These are phyloP conservation scores for Colletotrichum musicola DNA, from an alignment of 2,329 filamentous ascomycete species.

Conservation along the genomic window DNA sequence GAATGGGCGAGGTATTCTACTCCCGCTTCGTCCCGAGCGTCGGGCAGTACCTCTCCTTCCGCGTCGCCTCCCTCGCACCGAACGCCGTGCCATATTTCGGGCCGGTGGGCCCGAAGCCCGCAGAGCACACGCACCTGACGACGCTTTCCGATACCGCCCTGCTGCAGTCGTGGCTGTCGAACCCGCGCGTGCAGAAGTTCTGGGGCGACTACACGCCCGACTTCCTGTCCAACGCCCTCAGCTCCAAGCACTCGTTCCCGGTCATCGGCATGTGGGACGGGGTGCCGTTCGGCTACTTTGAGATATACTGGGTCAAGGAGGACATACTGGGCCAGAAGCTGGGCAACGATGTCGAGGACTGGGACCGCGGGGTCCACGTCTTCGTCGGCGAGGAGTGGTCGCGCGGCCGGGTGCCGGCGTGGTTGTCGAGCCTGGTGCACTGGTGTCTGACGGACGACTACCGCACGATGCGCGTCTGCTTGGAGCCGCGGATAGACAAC, in stretches of 20 bases:
- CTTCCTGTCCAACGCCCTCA: slow-evolving; percentile 77
- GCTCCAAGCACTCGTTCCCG: slow-evolving; percentile 83
- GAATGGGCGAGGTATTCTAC: slow-evolving; percentile 93
- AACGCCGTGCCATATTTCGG: slow-evolving; percentile 75
- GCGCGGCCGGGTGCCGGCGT: slow-evolving; percentile 82
- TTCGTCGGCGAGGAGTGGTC: slow-evolving; percentile 94
- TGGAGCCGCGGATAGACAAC: slow-evolving; percentile 95
- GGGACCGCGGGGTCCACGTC: slow-evolving; percentile 89
- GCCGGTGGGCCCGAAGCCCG: slow-evolving; percentile 60
- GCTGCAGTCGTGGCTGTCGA: slow-evolving; percentile 89
- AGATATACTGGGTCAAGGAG: slow-evolving; percentile 98
- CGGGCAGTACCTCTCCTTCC: slow-evolving; percentile 88
- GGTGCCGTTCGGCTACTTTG: slow-evolving; percentile 96
- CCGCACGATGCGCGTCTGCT: slow-evolving; percentile 83
- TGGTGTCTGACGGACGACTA: slow-evolving; percentile 83
- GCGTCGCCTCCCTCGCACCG: slow-evolving; percentile 79
- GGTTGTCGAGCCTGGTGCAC: slow-evolving; percentile 90
- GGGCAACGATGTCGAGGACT: slow-evolving; percentile 77
- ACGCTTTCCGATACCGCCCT: slow-evolving; percentile 68
- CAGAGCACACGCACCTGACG: slow-evolving; percentile 55
- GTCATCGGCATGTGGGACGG: slow-evolving; percentile 95
- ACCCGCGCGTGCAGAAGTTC: slow-evolving; percentile 83
- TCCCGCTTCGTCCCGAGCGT: slow-evolving; percentile 86
- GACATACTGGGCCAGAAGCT: slow-evolving; percentile 81
- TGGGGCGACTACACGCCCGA: slow-evolving; percentile 79